Base-by-base conservation (phyloP, 257 asterid species). In the Craterostigma plantagineum region DNA sequence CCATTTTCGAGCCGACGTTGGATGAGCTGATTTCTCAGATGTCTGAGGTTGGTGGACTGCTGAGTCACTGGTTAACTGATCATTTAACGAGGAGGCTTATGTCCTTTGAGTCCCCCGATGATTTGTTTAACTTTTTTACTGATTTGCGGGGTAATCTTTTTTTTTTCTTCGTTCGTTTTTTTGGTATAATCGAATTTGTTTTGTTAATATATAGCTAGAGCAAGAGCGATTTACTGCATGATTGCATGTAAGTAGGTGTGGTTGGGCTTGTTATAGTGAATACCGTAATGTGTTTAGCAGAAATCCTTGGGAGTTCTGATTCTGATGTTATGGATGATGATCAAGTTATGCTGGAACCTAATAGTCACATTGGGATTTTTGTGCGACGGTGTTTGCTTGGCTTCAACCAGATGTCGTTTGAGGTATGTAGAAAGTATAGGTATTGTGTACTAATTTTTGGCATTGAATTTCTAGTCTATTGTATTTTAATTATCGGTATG, bases 341-440 rank as follows among this genome's bases (percentile, higher is more conserved):
- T 60, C 95, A 79, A 62, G 79, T 79, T 54, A 70, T 75, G 75
- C 69, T 90, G 56, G 95, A 83, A 56, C 91, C 98, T 15, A 75
- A 68, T 55, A 79, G 95, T 62, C 71, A 36, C 44, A 63, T 77
- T 56, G 98, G 98, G 50, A 62, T 83, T 59, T 90, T 76, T 60
- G 65, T 72, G 38, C 63, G 98, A 15, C 80, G 81, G n/a, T 79
- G 95, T 72, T 59, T 79, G 57, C 92, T 82, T 50, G 69, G 79
- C 34, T 82, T 90, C 65, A 75, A 70, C 66, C 78, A 72, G 46
- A 71, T 71, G 72, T 66, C 86, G 10, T 90, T 90, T 55, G 98
- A 87, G 98, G 96, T 85, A 68, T 46, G 40, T 50, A 15, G 27
- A 4, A 16, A 34, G 30, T 39, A 10, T 46, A 38, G 40, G 18